These are phyloP conservation scores for Stemphylium beticola DNA, from an alignment of 2,329 filamentous ascomycete genomes.

Conservation along the genomic window DNA sequence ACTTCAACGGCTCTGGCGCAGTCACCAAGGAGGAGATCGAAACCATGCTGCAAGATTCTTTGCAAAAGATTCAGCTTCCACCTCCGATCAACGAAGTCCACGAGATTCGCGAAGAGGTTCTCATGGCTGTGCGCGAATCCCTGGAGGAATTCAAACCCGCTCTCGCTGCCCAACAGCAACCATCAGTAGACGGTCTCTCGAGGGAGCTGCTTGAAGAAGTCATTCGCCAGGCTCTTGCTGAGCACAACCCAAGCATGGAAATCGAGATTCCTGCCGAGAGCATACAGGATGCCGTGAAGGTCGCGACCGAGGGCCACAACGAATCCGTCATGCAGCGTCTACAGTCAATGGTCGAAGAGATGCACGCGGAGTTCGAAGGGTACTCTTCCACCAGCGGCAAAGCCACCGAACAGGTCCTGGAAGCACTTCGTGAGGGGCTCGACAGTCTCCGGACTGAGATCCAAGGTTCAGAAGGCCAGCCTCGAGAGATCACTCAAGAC, in stretches of 20 bases:
- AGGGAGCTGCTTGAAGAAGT: constrained; percentile 63
- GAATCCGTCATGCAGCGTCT: constrained; percentile 67
- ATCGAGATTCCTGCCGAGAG: constrained; percentile 58
- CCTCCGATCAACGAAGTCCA: constrained; percentile 71
- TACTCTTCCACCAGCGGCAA: constrained; percentile 79
- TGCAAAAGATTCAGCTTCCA: constrained; percentile 81
- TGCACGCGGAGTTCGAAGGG: constrained; percentile 73
- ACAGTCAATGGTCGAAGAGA: constrained; percentile 64
- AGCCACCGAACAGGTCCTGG: constrained; percentile 86
- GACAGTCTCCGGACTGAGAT: constrained; percentile 81
- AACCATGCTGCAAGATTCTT: constrained; percentile 80
- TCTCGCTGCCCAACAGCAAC: constrained; percentile 46
- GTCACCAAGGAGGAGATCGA: constrained; percentile 85
- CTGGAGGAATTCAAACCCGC: constrained; percentile 77
- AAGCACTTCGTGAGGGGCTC: constrained; percentile 85
- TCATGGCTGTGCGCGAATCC: constrained; percentile 83
- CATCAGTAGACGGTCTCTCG: constrained; percentile 54
- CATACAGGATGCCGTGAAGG: constrained; percentile 64
- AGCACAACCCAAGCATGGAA: constrained; percentile 52
- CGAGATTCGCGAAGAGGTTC: constrained; percentile 81
- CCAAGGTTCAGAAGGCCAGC: constrained; percentile 78
- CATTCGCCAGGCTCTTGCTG: constrained; percentile 64
- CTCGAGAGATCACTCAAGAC: constrained; percentile 71
- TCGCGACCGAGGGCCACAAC: constrained; percentile 61
- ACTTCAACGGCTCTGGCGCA: constrained; percentile 66